Evolutionary conservation across 2,329 filamentous ascomycete genomes (phyloP), one percentile per base, ranked within the genome.

Genomic region (Aureobasidium melanogenum): DNA sequence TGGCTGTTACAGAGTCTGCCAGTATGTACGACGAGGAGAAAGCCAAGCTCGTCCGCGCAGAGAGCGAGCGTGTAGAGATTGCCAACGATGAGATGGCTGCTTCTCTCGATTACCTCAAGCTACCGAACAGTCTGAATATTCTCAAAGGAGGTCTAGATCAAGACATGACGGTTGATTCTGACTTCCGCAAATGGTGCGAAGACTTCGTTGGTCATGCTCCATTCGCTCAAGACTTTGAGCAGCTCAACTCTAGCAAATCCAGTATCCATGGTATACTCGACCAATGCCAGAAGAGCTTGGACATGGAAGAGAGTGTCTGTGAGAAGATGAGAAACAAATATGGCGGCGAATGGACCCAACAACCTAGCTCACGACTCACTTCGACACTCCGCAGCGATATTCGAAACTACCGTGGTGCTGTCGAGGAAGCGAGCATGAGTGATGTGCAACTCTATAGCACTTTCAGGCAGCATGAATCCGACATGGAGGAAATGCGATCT

Each of bases 291-390:
- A 96, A 96, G 72, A 89, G 95, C 69, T 77, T 99, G 44, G 94
- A 99, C 67, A 91, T 94, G 85, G 94, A 99, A 73, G 95, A 97
- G 76, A 95, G 90, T 61, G 90, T 97, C 0, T 99, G 94, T 72
- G 94, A 99, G 74, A 99, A 97, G 79, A 99, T 99, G 94, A 85
- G 94, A 50, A 95, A 91, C 14, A 99, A 99, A 73, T 97, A 97
- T 72, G 92, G 93, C 60, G 83, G 82, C 30, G 93, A 97, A 60
- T 99, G 94, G 94, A 96, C 91, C 19, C 94, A 99, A 69, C 94
- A 99, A 70, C 94, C 94, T 12, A 97, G 93, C 71, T 90, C 89
- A 34, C 83, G 90, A 61, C 81, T 99, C 43, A 99, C 93, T 1
- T 86, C 89, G 4, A 97, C 93, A 0, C 77, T 99, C 54, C 84